phyloP scores from a whole-genome alignment of 352 stramenopile species.

The Globisporangium cystogenes region DNA sequence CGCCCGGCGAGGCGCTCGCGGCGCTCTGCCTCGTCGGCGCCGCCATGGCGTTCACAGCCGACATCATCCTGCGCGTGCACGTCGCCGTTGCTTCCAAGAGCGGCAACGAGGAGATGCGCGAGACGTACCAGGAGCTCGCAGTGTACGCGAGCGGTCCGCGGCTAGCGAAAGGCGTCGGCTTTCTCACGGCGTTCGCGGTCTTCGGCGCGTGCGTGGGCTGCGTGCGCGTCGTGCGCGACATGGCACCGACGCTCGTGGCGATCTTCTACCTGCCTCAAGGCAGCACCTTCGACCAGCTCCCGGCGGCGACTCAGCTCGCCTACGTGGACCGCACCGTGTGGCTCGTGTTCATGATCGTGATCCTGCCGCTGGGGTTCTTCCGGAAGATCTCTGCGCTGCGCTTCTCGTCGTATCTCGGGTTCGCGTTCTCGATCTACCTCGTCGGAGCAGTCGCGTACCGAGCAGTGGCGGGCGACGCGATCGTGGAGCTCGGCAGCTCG shows the following conservation, averaged over 20 bases:
- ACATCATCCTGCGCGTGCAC: conserved; percentile 57
- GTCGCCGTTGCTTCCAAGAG: conserved; percentile 33
- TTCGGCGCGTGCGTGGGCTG: conserved; percentile 76
- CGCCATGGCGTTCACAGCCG: conserved; percentile 70
- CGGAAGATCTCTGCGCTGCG: conserved; percentile 70
- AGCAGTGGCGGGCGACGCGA: conserved; percentile 17
- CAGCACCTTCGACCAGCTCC: conserved; percentile 16
- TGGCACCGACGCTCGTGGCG: conserved; percentile 52
- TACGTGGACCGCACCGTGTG: conserved; percentile 38
- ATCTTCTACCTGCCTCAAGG: conserved; percentile 22
- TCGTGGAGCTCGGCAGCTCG: neutral
- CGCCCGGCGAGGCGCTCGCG: conserved; percentile 31
- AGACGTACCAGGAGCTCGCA: conserved; percentile 67
- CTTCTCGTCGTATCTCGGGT: conserved; percentile 72
- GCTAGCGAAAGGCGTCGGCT: conserved; percentile 45
- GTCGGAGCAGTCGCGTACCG: conserved; percentile 58
- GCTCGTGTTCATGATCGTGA: conserved; percentile 50
- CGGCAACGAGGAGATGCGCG: conserved; percentile 28
- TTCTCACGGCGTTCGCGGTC: conserved; percentile 61
- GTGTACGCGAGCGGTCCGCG: conserved; percentile 42
- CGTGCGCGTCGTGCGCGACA: conserved; percentile 64
- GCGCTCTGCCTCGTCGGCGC: conserved; percentile 41
- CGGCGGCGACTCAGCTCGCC: conserved; percentile 24
- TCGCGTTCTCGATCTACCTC: conserved; percentile 64
- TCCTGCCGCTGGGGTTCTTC: conserved; percentile 60